Evolutionary conservation across 176 grass and related monocot genomes (phyloP).

Genomic region (Pontederia crassipes): DNA sequence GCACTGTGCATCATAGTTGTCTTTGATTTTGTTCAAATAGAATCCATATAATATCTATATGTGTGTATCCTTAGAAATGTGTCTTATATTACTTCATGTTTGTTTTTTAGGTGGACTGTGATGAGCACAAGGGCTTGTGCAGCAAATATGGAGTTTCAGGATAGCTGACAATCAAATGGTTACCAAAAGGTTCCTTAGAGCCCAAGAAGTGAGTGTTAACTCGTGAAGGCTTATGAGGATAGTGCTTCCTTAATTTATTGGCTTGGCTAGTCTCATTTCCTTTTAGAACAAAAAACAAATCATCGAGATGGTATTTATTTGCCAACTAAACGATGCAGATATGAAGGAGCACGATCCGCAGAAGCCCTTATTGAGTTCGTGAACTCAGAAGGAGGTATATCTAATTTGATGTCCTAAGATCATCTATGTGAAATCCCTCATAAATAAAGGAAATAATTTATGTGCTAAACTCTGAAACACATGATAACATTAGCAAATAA

Average conservation of each 20-base stretch:
- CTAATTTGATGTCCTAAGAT: neutral
- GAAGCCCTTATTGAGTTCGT: slow-evolving; percentile 79
- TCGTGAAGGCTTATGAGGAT: slow-evolving; percentile 2
- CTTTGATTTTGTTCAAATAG: too few relatives aligned
- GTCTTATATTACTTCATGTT: slow-evolving; percentile 7
- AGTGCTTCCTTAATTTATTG: slow-evolving; percentile 5
- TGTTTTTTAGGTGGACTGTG: slow-evolving; percentile 76
- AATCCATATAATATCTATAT: too few relatives aligned
- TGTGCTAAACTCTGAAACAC: too few relatives aligned
- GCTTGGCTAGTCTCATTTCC: neutral
- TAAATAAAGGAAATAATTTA: too few relatives aligned
- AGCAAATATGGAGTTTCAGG: slow-evolving; percentile 94
- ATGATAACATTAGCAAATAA: too few relatives aligned
- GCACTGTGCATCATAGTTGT: too few relatives aligned
- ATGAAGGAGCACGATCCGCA: slow-evolving; percentile 63
- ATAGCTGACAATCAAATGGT: slow-evolving; percentile 95
- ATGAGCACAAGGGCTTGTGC: slow-evolving; percentile 84
- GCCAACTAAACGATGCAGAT: slow-evolving; percentile 29
- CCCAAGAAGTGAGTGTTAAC: slow-evolving; percentile 62
- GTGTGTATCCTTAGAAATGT: too few relatives aligned
- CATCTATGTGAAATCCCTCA: too few relatives aligned
- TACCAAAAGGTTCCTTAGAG: slow-evolving; percentile 91
- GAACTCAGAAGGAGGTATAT: slow-evolving; percentile 87
- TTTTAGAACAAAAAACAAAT: too few relatives aligned
- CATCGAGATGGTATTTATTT: too few relatives aligned